Base-by-base conservation (phyloP, 352 stramenopile species). In the Phytophthora citricola region DNA sequence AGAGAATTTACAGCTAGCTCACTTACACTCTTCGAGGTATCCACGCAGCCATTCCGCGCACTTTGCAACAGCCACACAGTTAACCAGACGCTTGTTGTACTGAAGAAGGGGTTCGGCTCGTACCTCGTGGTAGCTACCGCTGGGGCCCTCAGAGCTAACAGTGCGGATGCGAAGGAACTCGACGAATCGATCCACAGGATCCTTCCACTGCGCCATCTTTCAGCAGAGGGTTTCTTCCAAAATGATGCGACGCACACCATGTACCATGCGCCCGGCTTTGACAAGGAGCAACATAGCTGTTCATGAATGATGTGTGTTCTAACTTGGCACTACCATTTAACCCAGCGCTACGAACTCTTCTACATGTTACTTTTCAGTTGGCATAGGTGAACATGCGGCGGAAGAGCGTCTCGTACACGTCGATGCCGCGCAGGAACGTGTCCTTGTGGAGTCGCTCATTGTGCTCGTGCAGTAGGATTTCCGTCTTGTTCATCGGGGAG, bases 401-500 rank as follows among this genome's bases (percentile, higher is more conserved):
- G 49, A 91, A 91, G 8, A 90, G 54, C n/a, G 64, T 67, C 46
- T 76, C 75, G 69, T 85, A 99, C 27, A 98, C 85, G 40, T 85
- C 77, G 65, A 99, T 96, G 26, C 96, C 97, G 47, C 97, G 80
- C 34, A 98, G 63, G 67, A 98, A 99, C 3, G 87, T 91, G 50
- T 85, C 79, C 74, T 98, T 86, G 60, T 97, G 86, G 31, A 99
- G 70, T 55, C 93, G 92, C 75, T 99, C 95, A 75, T 99, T 98
- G 84, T 98, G 94, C 78, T 98, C 95, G 73, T 99, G 95, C 22
- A 99, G 81, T 40, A 98, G 71, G 24, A 99, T 96, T 45, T 96
- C 85, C 4, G 91, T 97, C 64, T 98, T 96, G 57, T 90, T 84
- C 92, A 99, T 99, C 7, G 95, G 97, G 32, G 89, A 98, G 69